Base-by-base conservation (phyloP, 169 alveolate genomes). In the Cryptosporidium xiaoi region DNA sequence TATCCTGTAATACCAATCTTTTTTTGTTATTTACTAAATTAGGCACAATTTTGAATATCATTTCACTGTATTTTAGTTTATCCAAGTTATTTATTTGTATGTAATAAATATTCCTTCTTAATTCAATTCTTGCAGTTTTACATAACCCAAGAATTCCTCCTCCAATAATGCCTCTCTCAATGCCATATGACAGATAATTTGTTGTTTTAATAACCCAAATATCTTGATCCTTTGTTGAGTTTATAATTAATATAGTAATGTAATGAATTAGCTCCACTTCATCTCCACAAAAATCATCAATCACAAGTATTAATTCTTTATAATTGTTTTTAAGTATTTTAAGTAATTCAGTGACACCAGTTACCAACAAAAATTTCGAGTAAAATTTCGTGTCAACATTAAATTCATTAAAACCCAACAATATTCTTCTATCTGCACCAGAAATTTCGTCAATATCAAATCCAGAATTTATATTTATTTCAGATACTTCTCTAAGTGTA, bases 41-140 rank as follows among this genome's bases (percentile, higher is more conserved):
- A 16, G n/a, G n/a, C 8, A 62, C 50, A 20, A 8, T 15, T 33
- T 1, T 33, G 10, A n/a, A 27, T 33, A 24, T 27, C 8, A 20
- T 40, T 13, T 15, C 24, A 20, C 24, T 27, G 4, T 5, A 15
- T 31, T 40, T 36, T 34, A 29, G n/a, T 20, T 12, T 5, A 16
- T 77, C 87, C 16, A 12, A 16, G 8, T 18, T 40, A 33, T 62
- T 51, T 29, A 77, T 36, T 34, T 27, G 46, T 46, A 77, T 60
- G 36, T 77, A 77, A 60, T 44, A 16, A 36, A 62, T 46, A 18
- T 15, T 40, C n/a, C 40, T 77, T 36, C 71, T 56, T 1, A 60
- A 33, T 40, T 77, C 87, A 60, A 77, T 60, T 48, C 87, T 77
- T 60, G 87, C 64, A 6, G 77, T 60, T 44, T 77, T 77, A 24